Evolutionary conservation across 495 filamentous ascomycete species (phyloP), one percentile per base, ranked within the genome.

Genomic region (Aspergillus bridgeri): DNA sequence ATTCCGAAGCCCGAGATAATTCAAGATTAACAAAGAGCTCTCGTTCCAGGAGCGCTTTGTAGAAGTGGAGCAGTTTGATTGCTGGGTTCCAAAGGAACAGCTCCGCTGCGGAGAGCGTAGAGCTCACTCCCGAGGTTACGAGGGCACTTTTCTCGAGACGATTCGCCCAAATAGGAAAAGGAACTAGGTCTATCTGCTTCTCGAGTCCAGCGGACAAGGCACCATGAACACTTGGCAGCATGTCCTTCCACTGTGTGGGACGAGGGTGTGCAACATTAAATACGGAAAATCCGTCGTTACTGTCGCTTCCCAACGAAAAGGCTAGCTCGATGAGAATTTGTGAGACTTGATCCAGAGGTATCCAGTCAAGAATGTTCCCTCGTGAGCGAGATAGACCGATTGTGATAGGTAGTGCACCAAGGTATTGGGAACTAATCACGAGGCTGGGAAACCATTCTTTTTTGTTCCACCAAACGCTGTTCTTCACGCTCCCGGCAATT

Each of bases 401-500:
- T 1, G 8, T 19, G 0, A 54, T 20, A n/a, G 67, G 69, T 0
- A 69, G 13, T 3, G 54, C 24, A 0, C 54, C 60, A 1, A 72
- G 17, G 2, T 52, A 48, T 1, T 57, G 3, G 0, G 65, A 68
- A 22, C 62, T 72, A 3, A 55, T 17, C 5, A 69, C 51, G 7
- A 72, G 23, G 20, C 59, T 68, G 1, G 71, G 69, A 18, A 74
- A 44, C 70, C 72, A 77, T 47, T 77, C 73, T 0, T 51, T 22
- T 27, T 59, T 55, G 45, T 71, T 77, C 75, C 73, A 77, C 1
- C 54, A 43, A 1, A 71, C 69, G 5, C 51, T 25, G 4, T 20
- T 22, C 0, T 42, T 48, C 7, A 54, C 43, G 4, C 83, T 74
- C 0, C 85, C 84, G 1, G 66, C 79, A 42, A 87, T 75, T 60